Conservation (phyloP, 768 basidiomycete species). For the Mrakia blollopis region DNA sequence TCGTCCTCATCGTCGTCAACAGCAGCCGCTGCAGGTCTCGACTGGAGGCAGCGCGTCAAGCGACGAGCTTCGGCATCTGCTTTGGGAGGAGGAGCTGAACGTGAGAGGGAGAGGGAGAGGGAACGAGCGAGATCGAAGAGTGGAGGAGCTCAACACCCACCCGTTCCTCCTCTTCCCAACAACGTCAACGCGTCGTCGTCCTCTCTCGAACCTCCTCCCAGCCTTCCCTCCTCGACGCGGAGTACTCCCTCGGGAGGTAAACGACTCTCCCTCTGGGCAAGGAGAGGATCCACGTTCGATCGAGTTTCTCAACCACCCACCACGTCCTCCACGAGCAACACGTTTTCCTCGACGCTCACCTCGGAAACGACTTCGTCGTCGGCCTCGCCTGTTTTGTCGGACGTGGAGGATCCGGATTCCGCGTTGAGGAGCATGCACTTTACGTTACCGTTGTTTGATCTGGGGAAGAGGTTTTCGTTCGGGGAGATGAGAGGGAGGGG, state of each 20-base stretch:
- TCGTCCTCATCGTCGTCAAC: not conserved
- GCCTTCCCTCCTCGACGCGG: not conserved
- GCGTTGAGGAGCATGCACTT: not conserved
- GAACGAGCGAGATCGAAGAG: not conserved
- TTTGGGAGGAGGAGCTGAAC: not conserved
- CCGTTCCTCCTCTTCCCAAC: not conserved
- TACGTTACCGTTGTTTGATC: slow-evolving; percentile 4
- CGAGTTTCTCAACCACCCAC: not conserved
- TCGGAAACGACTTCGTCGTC: not conserved
- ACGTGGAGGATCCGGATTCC: not conserved
- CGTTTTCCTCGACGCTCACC: not conserved
- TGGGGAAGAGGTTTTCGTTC: slow-evolving; percentile 9
- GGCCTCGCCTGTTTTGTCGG: no score
- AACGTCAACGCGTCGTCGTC: not conserved
- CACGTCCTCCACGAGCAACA: not conserved
- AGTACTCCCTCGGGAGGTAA: not conserved
- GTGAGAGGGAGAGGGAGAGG: not conserved
- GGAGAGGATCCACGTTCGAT: not conserved
- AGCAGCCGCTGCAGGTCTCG: not conserved
- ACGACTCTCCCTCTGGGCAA: not conserved
- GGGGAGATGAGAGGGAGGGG: not conserved
- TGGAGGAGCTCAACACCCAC: not conserved
- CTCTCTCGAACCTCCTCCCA: not conserved
- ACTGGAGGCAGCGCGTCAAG: slow-evolving; percentile 3
- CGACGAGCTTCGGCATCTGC: not conserved